phyloP scores from a whole-genome alignment of 2,329 filamentous ascomycete genomes.

The Thelonectria blattea region DNA sequence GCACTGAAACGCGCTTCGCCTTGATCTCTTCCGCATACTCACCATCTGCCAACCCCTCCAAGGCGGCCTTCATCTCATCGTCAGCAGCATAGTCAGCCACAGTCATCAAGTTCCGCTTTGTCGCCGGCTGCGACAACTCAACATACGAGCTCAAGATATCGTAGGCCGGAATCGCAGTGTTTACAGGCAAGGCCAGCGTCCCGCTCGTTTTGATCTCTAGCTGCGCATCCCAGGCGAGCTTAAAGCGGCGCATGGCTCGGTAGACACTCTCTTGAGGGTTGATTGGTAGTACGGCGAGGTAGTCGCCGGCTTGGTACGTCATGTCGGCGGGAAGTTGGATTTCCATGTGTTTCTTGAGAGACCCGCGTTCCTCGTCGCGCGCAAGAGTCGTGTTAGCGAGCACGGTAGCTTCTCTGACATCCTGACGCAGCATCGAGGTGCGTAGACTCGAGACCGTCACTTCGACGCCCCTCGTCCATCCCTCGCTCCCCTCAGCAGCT shows the following conservation, averaged over 20 bases:
- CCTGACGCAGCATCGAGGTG: constrained; percentile 13
- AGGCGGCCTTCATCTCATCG: constrained; percentile 46
- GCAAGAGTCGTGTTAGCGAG: constrained; percentile 1
- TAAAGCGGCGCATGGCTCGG: constrained; percentile 70
- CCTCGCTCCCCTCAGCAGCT: neutral
- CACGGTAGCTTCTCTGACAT: constrained; percentile 14
- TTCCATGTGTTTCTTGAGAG: constrained; percentile 65
- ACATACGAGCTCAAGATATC: constrained; percentile 73
- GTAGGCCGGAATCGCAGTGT: constrained; percentile 62
- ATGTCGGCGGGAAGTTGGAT: constrained; percentile 69
- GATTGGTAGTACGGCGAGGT: constrained; percentile 73
- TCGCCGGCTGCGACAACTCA: constrained; percentile 74
- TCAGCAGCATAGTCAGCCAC: constrained; percentile 56
- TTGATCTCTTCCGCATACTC: constrained; percentile 54
- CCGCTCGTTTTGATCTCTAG: constrained; percentile 61
- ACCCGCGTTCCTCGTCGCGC: neutral
- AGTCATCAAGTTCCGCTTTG: constrained; percentile 55
- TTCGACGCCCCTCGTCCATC: constrained; percentile 3
- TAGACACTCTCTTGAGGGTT: constrained; percentile 68
- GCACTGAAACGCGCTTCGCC: constrained; percentile 64
- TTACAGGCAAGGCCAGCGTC: constrained; percentile 59
- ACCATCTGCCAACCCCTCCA: constrained; percentile 54
- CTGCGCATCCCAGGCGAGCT: constrained; percentile 70
- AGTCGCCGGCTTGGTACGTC: constrained; percentile 74
- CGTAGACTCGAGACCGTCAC: constrained; percentile 11